Evolutionary conservation across 225 moss, liverwort and hornwort species (phyloP), one percentile per base, ranked within the genome.

Genomic region (Asterella californica): DNA sequence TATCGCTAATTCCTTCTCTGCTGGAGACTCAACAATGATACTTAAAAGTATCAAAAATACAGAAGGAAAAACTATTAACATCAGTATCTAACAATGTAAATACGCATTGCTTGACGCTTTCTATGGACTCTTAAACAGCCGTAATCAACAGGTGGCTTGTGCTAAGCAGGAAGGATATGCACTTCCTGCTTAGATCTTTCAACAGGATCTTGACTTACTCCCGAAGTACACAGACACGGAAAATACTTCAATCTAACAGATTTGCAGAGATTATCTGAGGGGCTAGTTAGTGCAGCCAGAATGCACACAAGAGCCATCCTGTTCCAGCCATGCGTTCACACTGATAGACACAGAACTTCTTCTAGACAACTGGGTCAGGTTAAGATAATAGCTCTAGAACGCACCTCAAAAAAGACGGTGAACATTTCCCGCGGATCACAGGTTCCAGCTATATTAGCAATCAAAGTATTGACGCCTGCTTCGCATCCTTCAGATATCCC

Each of bases 361-460:
- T n/a, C n/a, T n/a, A n/a, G n/a, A n/a, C n/a, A n/a, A n/a, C n/a
- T n/a, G n/a, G n/a, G n/a, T n/a, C n/a, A n/a, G n/a, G n/a, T n/a
- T n/a, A n/a, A n/a, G n/a, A n/a, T n/a, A n/a, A n/a, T n/a, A n/a
- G n/a, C n/a, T n/a, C n/a, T n/a, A n/a, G n/a, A n/a, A 68, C 84
- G 32, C 59, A 86, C 86, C 87, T 87, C 87, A 52, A 84, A 79
- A 50, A 87, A 67, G 15, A 82, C 79, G 33, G 84, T 82, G 63
- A 82, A 87, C 79, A 87, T 87, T 69, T 87, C 87, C 72, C 83
- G 79, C 12, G 87, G 83, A 74, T 84, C 82, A 54, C 69, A 84
- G 53, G 81, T 38, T 71, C 63, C 34, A 74, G 78, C 84, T 46
- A 84, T 63, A 77, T 34, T 42, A 55, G 81, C 54, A 38, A 87